Conservation (phyloP, 257 asterid genomes). For the Salvia rosmarinus region DNA sequence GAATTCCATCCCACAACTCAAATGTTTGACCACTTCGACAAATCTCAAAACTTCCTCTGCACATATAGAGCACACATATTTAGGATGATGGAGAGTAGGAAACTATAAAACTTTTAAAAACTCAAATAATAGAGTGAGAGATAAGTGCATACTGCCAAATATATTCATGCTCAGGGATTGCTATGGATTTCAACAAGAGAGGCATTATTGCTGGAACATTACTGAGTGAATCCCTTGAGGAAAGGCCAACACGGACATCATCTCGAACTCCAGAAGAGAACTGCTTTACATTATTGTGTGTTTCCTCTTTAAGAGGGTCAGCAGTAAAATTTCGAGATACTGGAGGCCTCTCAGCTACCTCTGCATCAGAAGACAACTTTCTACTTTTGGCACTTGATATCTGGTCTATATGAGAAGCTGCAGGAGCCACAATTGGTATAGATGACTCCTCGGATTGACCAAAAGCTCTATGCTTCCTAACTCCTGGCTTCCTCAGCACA, state of each 20-base stretch:
- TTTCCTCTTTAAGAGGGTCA: constrained; percentile 50
- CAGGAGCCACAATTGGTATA: constrained; percentile 38
- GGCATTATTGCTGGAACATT: constrained; percentile 49
- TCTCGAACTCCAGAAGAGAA: constrained; percentile 49
- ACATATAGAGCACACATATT: constrained; percentile 37
- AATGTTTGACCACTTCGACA: constrained; percentile 53
- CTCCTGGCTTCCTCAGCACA: constrained; percentile 76
- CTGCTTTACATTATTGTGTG: constrained; percentile 44
- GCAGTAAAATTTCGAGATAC: constrained; percentile 33
- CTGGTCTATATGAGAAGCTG: constrained; percentile 48
- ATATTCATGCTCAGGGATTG: constrained; percentile 73
- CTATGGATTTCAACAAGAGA: constrained; percentile 46
- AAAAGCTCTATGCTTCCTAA: constrained; percentile 55
- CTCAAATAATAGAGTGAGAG: constrained; percentile 28
- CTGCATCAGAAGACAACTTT: constrained; percentile 39
- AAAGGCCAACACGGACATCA: constrained; percentile 37
- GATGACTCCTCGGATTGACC: constrained; percentile 59
- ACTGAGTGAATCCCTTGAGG: constrained; percentile 41
- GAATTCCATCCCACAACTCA: constrained; percentile 70
- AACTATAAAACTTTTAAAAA: constrained; percentile 23
- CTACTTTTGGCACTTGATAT: constrained; percentile 45
- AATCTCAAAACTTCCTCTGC: constrained; percentile 85
- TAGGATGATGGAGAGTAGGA: constrained; percentile 26
- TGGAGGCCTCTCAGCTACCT: constrained; percentile 51
- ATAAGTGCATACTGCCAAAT: constrained; percentile 81